Evolutionary conservation across 202 grass and related monocot species (phyloP), one percentile per base, ranked within the genome.

Genomic region (Setaria italica): DNA sequence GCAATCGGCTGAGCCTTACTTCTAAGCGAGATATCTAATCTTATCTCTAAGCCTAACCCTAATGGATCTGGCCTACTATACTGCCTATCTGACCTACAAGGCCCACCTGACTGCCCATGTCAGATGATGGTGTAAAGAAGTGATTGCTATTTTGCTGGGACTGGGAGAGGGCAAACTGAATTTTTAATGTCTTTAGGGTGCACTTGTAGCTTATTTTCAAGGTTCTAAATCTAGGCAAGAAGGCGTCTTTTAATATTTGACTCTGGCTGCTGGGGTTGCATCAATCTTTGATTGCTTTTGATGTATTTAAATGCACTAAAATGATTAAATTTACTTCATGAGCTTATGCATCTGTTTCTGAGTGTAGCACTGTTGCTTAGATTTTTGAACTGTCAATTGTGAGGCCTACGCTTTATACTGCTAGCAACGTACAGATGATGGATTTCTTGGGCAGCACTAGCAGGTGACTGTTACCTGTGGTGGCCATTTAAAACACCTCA

Each of bases 221-320:
- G 6, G 65, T 35, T 70, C 29, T 21, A 78, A 34, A 45, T 83
- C 43, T 83, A 51, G 65, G 45, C 21, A 72, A 65, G 77, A 62
- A 66, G 17, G 17, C 16, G 17, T 17, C 9, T 56, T 74, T 58
- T 58, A 58, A 16, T 34, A 60, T 57, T 85, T 85, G 72, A 70
- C 51, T 19, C 67, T 16, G 51, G 32, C 2, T 70, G 17, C 37
- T 6, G 4, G 15, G 11, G 15, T 21, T 45, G 49, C 73, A 85
- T 51, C 19, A 29, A 17, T 35, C 20, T 47, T n/a, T 13, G 63
- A 21, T 42, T 16, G 49, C 10, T 4, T 4, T 14, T 77, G 49
- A 47, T 77, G 12, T 84, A 50, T 51, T 17, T 64, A 46, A 33
- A 84, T 39, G 8, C 33, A 7, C 57, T 39, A 50, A 62, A 35